Evolutionary conservation across 805 yeast species (phyloP).

Genomic region (Kluyveromyces aestuarii): DNA sequence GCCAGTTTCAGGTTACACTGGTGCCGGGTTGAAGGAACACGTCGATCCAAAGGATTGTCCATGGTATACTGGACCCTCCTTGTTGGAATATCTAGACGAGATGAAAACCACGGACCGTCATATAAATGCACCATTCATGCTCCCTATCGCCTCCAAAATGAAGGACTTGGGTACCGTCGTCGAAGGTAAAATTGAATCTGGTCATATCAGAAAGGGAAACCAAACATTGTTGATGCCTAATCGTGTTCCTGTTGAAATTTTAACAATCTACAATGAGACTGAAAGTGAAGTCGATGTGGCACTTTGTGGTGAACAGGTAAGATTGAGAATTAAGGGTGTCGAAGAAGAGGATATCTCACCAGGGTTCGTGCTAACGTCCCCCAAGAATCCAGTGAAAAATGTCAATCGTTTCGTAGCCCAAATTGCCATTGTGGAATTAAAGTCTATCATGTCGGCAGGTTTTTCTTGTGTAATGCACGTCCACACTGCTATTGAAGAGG

Average conservation of each 20-base stretch:
- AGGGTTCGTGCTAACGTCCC: constrained; percentile 87
- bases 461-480: constrained; percentile 98
- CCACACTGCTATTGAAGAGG: constrained; percentile 97
- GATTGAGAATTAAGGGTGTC: constrained; percentile 85
- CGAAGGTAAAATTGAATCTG: constrained; percentile 97
- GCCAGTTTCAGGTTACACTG: constrained; percentile 98
- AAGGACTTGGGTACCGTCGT: constrained; percentile 95
- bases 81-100: constrained; percentile 79
- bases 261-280: constrained; percentile 85
- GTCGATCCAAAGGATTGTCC: constrained; percentile 65
- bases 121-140: constrained; percentile 92
- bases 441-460: constrained; percentile 89
- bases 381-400: constrained; percentile 81
- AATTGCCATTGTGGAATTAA: constrained; percentile 92
- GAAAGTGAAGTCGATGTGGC: constrained; percentile 90
- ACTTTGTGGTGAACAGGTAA: constrained; percentile 93
- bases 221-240: constrained; percentile 87
- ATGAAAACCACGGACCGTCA: constrained; percentile 79
- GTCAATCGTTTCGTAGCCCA: constrained; percentile 91
- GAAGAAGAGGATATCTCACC: constrained; percentile 93
- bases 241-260: constrained; percentile 71
- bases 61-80: constrained; percentile 91
- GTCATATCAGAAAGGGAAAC: constrained; percentile 76
- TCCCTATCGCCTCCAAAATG: constrained; percentile 90
- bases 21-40: constrained; percentile 90